Evolutionary conservation across 495 filamentous ascomycete genomes (phyloP).

Genomic region (Penicillium herquei): DNA sequence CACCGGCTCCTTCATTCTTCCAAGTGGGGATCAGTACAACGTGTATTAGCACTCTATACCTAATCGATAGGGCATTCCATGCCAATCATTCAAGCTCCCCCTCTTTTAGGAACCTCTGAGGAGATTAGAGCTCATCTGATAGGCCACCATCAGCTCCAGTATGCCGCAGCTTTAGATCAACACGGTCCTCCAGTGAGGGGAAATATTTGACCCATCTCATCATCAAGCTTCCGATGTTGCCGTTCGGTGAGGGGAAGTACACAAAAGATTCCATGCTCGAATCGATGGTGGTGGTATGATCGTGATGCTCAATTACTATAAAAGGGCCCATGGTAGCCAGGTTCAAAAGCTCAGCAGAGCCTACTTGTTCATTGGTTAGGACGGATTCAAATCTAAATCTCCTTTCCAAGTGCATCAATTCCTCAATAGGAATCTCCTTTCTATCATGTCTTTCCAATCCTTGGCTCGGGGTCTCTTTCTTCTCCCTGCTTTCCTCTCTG

Average conservation of each 20-base stretch:
- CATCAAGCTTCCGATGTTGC: background rate
- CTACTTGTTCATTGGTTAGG: background rate
- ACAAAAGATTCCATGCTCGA: background rate
- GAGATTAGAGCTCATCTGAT: background rate
- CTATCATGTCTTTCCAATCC: background rate
- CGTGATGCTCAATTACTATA: background rate
- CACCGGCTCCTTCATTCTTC: no score
- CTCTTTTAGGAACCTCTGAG: background rate
- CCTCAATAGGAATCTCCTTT: background rate
- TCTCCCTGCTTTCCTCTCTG: background rate
- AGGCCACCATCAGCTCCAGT: background rate
- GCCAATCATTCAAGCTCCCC: background rate
- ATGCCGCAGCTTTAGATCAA: background rate
- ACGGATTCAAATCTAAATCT: background rate
- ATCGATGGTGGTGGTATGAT: background rate
- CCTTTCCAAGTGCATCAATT: background rate
- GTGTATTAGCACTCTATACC: background rate
- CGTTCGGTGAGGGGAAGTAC: background rate
- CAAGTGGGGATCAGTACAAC: background rate
- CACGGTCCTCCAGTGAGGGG: background rate
- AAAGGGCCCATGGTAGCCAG: background rate
- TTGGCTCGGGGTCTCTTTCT: background rate
- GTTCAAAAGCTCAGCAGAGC: background rate
- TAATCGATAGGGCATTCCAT: background rate
- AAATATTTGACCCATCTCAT: background rate